These are phyloP conservation scores for Phaeosphaeria sp. DNA, from an alignment of 2,329 filamentous ascomycete genomes.

Conservation along the genomic window DNA sequence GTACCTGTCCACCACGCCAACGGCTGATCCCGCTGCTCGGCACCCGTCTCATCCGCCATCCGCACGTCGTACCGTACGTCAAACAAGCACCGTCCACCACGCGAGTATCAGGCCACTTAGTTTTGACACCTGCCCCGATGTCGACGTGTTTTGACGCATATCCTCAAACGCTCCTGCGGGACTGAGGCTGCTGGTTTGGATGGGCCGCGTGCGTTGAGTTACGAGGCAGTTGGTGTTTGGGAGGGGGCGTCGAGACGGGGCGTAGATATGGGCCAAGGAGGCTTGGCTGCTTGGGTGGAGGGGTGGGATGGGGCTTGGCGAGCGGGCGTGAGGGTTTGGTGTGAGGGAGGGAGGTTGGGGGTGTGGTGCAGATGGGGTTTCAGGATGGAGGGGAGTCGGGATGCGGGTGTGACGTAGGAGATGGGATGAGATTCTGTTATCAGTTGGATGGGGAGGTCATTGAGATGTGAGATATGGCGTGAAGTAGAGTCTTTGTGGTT, in stretches of 20 bases:
- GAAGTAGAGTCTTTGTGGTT: background rate
- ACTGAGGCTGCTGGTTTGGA: background rate
- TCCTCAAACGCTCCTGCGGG: background rate
- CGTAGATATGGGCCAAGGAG: background rate
- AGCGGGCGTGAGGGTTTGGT: background rate
- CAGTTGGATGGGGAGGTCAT: background rate
- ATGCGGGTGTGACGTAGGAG: background rate
- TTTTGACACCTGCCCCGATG: conserved; percentile 13
- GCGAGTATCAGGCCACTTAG: conserved; percentile 30
- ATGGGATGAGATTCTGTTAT: background rate
- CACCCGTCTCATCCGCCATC: background rate
- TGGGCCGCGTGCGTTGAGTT: background rate
- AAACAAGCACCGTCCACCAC: conserved; percentile 9
- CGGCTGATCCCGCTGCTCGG: background rate
- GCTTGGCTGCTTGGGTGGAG: background rate
- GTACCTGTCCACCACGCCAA: background rate
- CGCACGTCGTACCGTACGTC: background rate
- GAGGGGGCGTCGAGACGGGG: background rate
- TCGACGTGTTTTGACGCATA: background rate
- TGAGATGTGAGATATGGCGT: background rate
- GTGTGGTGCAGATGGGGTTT: conserved; percentile 9
- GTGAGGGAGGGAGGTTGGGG: background rate
- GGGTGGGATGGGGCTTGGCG: background rate
- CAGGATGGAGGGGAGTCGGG: background rate
- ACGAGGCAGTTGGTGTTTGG: background rate